A percentile compares a stretch with the other conserved stretches of the same genome.
phyloP scores from a whole-genome alignment of 345 rosid species.

The Toxicodendron radicans region DNA sequence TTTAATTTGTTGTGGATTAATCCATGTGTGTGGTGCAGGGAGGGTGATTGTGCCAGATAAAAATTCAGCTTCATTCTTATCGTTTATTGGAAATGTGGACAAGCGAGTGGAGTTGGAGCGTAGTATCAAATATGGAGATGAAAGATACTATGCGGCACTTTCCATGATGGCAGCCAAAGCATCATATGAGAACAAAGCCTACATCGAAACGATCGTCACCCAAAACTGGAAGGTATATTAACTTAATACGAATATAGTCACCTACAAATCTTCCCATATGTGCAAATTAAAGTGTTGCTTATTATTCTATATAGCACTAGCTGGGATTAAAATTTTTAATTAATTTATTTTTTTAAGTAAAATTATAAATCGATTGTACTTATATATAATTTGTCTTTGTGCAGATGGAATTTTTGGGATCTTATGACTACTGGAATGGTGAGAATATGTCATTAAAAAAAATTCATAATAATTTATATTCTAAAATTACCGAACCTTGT shows the following conservation, averaged over 20 bases:
- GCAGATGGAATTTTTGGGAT: slow-evolving; percentile 72
- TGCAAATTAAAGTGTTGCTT: too few relatives aligned
- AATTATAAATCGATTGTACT: not conserved
- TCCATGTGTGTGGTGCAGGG: slow-evolving; percentile 30
- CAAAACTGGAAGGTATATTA: slow-evolving; percentile 56
- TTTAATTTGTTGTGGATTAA: not conserved
- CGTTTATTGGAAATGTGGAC: slow-evolving; percentile 50
- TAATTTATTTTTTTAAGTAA: not conserved
- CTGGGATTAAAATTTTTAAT: not conserved
- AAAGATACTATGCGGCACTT: slow-evolving; percentile 46
- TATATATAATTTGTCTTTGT: not conserved
- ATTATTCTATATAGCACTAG: too few relatives aligned
- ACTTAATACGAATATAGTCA: too few relatives aligned
- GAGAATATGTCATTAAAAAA: not conserved
- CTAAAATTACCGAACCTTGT: too few relatives aligned
- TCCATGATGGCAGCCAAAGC: slow-evolving; percentile 69
- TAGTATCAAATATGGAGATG: slow-evolving; percentile 38
- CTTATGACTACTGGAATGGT: slow-evolving; percentile 73
- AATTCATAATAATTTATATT: not conserved
- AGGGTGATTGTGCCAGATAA: slow-evolving; percentile 42
- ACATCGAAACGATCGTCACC: slow-evolving; percentile 35
- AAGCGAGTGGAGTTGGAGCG: slow-evolving; percentile 46
- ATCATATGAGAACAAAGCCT: slow-evolving; percentile 63
- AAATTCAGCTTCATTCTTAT: slow-evolving; percentile 41
- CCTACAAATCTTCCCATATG: not conserved